A percentile compares a stretch with the other conserved stretches of the same genome.
Evolutionary conservation across 2,329 filamentous ascomycete genomes (phyloP).

Genomic region (Albophoma yamanashiensis): DNA sequence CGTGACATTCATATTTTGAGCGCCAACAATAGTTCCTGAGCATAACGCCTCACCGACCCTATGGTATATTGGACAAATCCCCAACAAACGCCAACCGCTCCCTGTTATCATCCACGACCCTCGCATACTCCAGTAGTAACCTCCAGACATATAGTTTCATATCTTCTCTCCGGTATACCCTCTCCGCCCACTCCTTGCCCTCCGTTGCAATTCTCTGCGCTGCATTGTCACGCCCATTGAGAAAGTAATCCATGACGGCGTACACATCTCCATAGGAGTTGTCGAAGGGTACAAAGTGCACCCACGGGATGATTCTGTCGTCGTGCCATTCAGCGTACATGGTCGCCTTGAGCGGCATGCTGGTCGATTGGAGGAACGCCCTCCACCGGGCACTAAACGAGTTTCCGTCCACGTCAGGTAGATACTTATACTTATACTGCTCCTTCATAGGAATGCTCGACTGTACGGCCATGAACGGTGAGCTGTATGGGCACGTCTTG

Average conservation of each 20-base stretch:
- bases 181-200: conserved; percentile 50
- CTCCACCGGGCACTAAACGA: conserved; percentile 53
- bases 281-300: conserved; percentile 63
- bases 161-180: conserved; percentile 51
- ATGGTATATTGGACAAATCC: conserved; percentile 18
- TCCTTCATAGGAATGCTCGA: conserved; percentile 28
- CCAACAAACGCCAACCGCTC: conserved; percentile 33
- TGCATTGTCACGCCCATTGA: conserved; percentile 43
- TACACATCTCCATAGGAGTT: conserved; percentile 59
- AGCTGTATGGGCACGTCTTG: not conserved
- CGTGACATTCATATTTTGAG: too few relatives aligned
- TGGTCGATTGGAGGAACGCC: conserved; percentile 52
- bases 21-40: too few relatives aligned
- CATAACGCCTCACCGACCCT: too few relatives aligned
- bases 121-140: conserved; percentile 46
- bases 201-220: conserved; percentile 48
- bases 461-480: not conserved
- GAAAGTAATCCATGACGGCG: conserved; percentile 53
- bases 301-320: conserved; percentile 55
- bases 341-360: conserved; percentile 59
- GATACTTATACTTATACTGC: conserved; percentile 50
- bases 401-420: conserved; percentile 61
- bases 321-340: conserved; percentile 71
- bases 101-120: conserved; percentile 35
- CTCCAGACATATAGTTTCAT: conserved; percentile 57